Conservation (phyloP, 2,329 filamentous ascomycete genomes). For the Hypoxylon sp. region DNA sequence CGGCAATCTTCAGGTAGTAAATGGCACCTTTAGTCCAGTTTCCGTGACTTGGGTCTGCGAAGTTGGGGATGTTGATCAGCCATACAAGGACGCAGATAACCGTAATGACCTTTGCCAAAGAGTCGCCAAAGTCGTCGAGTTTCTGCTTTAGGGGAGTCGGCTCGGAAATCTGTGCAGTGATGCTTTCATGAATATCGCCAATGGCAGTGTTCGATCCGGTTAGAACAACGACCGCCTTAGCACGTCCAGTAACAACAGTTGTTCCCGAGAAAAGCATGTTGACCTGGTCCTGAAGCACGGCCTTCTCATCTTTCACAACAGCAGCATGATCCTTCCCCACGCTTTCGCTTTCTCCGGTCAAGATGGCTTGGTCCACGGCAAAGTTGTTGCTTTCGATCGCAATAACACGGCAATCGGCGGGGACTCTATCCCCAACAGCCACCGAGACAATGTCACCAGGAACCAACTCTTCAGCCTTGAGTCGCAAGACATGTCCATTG, state of each 20-base stretch:
- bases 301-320: conserved; percentile 77
- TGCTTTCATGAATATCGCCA: conserved; percentile 98
- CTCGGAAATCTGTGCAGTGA: conserved; percentile 96
- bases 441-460: conserved; percentile 92
- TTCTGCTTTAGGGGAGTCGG: conserved; percentile 98
- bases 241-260: conserved; percentile 93
- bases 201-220: conserved; percentile 93
- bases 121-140: conserved; percentile 97
- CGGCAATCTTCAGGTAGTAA: conserved; percentile 99
- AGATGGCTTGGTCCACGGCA: conserved; percentile 92
- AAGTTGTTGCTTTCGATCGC: conserved; percentile 97
- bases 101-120: conserved; percentile 96
- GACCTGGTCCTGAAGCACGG: conserved; percentile 95
- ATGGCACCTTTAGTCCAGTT: conserved; percentile 97
- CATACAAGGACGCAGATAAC: conserved; percentile 96
- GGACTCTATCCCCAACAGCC: conserved; percentile 89
- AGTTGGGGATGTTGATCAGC: conserved; percentile 98
- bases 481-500: conserved; percentile 74
- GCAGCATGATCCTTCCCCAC: conserved; percentile 81
- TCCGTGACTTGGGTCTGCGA: conserved; percentile 92
- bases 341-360: conserved; percentile 97
- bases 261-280: conserved; percentile 99
- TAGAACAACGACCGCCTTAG: conserved; percentile 87
- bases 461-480: conserved; percentile 97
- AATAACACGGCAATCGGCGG: conserved; percentile 90